phyloP scores from a whole-genome alignment of 2,329 filamentous ascomycete genomes.

The Penicillium glabrum region DNA sequence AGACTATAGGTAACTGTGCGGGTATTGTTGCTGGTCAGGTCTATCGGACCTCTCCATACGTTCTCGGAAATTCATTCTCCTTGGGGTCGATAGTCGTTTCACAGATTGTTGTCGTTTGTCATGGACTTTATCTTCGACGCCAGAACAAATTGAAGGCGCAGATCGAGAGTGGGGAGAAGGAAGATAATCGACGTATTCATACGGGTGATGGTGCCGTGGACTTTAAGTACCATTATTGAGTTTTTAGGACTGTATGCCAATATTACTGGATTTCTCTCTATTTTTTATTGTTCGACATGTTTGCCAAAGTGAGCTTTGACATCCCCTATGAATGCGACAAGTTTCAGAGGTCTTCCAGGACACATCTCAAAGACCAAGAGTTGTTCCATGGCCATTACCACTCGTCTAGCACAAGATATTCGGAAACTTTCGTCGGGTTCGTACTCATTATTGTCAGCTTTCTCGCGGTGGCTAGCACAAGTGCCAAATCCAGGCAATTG shows the following conservation, averaged over 20 bases:
- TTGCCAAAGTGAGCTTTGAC: background rate
- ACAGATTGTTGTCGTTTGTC: conserved; percentile 39
- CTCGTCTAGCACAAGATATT: too few relatives aligned
- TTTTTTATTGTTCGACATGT: too few relatives aligned
- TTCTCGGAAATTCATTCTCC: conserved; percentile 39
- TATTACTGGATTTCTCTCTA: too few relatives aligned
- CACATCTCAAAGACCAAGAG: too few relatives aligned
- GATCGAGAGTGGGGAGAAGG: conserved; percentile 42
- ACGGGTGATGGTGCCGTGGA: conserved; percentile 51
- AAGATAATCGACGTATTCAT: conserved; percentile 47
- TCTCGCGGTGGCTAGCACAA: too few relatives aligned
- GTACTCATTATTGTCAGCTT: too few relatives aligned
- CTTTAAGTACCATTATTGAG: conserved; percentile 48
- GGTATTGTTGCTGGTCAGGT: conserved; percentile 52
- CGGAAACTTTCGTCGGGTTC: too few relatives aligned
- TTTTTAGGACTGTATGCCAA: background rate
- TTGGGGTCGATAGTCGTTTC: conserved; percentile 36
- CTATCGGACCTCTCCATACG: conserved; percentile 39
- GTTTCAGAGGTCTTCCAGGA: too few relatives aligned
- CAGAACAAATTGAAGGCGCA: conserved; percentile 43
- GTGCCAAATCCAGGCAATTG: too few relatives aligned
- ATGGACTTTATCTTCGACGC: conserved; percentile 45
- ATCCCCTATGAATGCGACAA: too few relatives aligned
- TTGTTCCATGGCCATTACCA: too few relatives aligned
- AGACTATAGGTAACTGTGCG: conserved; percentile 50